Evolutionary conservation across 495 filamentous ascomycete genomes (phyloP), one percentile per base, ranked within the genome.

Genomic region (Filosporella fistucella): DNA sequence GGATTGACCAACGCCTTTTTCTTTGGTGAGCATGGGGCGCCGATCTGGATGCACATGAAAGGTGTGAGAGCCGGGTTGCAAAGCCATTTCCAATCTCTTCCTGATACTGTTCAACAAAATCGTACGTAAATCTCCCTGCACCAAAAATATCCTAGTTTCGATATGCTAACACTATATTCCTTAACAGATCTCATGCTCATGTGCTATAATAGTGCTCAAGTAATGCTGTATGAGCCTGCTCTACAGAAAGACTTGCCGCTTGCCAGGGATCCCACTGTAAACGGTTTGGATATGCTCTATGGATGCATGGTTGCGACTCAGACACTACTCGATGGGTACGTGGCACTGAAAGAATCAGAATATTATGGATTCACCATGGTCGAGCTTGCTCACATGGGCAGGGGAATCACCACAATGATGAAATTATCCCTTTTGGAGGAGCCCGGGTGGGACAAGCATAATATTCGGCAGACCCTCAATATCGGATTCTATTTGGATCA

Each of bases 281-380:
- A 16, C 55, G 55, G 13, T 26, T 57, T n/a, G 2, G 46, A 57
- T n/a, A 43, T 57, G 50, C 47, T 57, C 8, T 54, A 54, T 11
- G 23, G 41, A 3, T 57, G 55, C 35, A n/a, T 50, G 6, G 21
- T 47, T n/a, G 14, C 50, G 20, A 22, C 40, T 14, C 32, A 53
- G 33, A 23, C 40, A 12, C 22, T 51, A 14, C 42, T 56, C 12
- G 45, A 53, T 22, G n/a, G n/a, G n/a, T n/a, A n/a, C n/a, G n/a
- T n/a, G n/a, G n/a, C n/a, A n/a, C n/a, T n/a, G n/a, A n/a, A n/a
- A n/a, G 25, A 14, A 22, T 42, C 50, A 1, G 11, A 7, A 24
- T 54, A 26, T 23, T 29, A 12, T 24, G 13, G 6, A 6, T 17
- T 43, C 14, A 23, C 40, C 12, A 11, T 35, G 2, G 25, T 54